Percentiles rank a stretch among this genome's conserved stretches.
phyloP scores from a whole-genome alignment of 2,329 filamentous ascomycete genomes.

The Venturiaceae sp. region DNA sequence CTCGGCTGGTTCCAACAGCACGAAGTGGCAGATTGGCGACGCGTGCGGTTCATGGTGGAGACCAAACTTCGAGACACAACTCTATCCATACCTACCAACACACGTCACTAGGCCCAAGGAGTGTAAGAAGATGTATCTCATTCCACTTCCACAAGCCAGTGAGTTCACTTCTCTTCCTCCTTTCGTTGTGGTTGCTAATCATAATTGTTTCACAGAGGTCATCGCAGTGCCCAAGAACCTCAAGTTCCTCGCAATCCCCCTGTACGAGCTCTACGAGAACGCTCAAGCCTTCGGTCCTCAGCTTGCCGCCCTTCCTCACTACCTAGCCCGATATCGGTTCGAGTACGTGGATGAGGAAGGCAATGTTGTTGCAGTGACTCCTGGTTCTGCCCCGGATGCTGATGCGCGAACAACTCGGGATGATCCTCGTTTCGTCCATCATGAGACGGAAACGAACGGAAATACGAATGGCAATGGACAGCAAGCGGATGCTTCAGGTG shows the following conservation, averaged over 20 bases:
- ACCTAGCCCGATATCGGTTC: conserved; percentile 92
- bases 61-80: conserved; percentile 98
- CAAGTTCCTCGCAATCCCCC: conserved; percentile 92
- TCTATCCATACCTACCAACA: conserved; percentile 96
- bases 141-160: conserved; percentile 89
- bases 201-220: conserved; percentile 52
- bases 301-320: conserved; percentile 88
- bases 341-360: conserved; percentile 94
- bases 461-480: not conserved
- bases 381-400: conserved; percentile 45
- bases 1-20: conserved; percentile 75
- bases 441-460: not conserved
- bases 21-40: conserved; percentile 91
- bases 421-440: not conserved
- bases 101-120: conserved; percentile 96
- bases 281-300: conserved; percentile 91
- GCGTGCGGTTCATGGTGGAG: conserved; percentile 98
- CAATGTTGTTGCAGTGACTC: conserved; percentile 75
- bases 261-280: conserved; percentile 98
- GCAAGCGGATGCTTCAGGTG: not conserved
- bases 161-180: conserved; percentile 27
- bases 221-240: conserved; percentile 98
- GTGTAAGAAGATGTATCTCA: conserved; percentile 98
- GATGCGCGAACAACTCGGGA: not conserved
- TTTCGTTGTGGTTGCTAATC: too few relatives aligned